Conservation (phyloP, 1,284 basidiomycete genomes). For the Fomitopsis schrenkii region DNA sequence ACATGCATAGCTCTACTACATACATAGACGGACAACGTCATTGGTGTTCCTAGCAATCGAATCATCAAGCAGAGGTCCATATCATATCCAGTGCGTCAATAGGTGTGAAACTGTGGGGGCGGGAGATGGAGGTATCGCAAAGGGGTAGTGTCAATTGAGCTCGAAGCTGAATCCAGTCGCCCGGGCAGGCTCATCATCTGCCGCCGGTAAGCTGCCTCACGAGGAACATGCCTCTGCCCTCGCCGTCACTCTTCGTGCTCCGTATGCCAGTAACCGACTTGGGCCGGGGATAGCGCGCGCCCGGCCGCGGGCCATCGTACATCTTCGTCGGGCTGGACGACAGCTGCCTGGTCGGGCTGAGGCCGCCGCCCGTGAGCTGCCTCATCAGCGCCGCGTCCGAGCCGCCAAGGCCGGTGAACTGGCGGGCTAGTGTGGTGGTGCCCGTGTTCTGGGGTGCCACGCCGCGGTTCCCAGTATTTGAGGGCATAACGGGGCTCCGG, state of each 20-base stretch:
- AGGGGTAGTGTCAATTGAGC: slow-evolving; percentile 6
- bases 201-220: slow-evolving; percentile 65
- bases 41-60: neutral
- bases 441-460: slow-evolving; percentile 57
- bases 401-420: slow-evolving; percentile 60
- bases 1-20: neutral
- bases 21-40: neutral
- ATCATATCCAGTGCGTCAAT: neutral
- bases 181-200: slow-evolving; percentile 8
- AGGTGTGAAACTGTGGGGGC: neutral
- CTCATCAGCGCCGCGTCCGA: slow-evolving; percentile 44
- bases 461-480: slow-evolving; percentile 39
- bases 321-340: slow-evolving; percentile 32
- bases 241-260: slow-evolving; percentile 25
- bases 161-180: slow-evolving; percentile 15
- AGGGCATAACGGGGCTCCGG: slow-evolving; percentile 40
- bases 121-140: neutral
- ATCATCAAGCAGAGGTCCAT: neutral
- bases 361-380: slow-evolving; percentile 63
- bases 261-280: slow-evolving; percentile 33
- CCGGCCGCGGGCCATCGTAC: slow-evolving; percentile 26
- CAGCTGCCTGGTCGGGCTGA: slow-evolving; percentile 56
- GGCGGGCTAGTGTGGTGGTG: slow-evolving; percentile 67
- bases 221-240: slow-evolving; percentile 39
- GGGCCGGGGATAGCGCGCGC: slow-evolving; percentile 26